Conservation (phyloP, 495 filamentous ascomycete species). For the Aspergillus nanangensis region DNA sequence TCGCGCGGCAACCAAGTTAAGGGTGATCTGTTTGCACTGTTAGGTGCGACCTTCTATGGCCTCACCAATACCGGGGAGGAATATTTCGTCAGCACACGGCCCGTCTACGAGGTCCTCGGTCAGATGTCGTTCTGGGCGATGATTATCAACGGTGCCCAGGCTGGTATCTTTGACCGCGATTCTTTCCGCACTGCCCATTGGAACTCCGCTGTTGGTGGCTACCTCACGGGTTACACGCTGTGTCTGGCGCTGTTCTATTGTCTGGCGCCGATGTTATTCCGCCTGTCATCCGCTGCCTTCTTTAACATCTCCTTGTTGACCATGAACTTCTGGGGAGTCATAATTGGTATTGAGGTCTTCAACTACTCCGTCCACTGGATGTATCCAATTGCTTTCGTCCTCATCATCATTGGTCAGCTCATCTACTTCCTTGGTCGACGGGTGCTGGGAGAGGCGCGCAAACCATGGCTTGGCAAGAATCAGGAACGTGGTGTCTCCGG, state of each 20-base stretch:
- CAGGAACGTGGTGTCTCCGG: slow-evolving; percentile 81
- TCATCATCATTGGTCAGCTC: slow-evolving; percentile 78
- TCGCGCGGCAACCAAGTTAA: slow-evolving; percentile 66
- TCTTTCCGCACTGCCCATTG: slow-evolving; percentile 64
- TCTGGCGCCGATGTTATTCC: slow-evolving; percentile 78
- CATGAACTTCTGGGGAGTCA: slow-evolving; percentile 94
- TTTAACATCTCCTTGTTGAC: slow-evolving; percentile 95
- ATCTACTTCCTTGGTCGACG: slow-evolving; percentile 78
- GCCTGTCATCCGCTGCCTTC: slow-evolving; percentile 85
- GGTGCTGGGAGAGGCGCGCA: slow-evolving; percentile 77
- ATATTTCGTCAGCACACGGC: slow-evolving; percentile 80
- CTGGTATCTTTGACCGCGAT: slow-evolving; percentile 80
- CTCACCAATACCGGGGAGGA: slow-evolving; percentile 88
- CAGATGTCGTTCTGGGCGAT: slow-evolving; percentile 87
- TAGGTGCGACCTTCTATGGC: slow-evolving; percentile 88
- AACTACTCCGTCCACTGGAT: slow-evolving; percentile 75
- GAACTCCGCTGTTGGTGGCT: slow-evolving; percentile 67
- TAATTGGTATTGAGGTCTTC: slow-evolving; percentile 85
- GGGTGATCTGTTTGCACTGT: slow-evolving; percentile 86
- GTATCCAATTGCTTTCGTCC: slow-evolving; percentile 92
- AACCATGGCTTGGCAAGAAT: slow-evolving; percentile 87
- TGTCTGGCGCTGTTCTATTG: slow-evolving; percentile 81
- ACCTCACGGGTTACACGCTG: slow-evolving; percentile 82
- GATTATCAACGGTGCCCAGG: slow-evolving; percentile 86
- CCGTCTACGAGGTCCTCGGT: slow-evolving; percentile 89